These are phyloP conservation scores for Isoetes engelmannii DNA, from an alignment of 83 land plant species.

Conservation along the genomic window DNA sequence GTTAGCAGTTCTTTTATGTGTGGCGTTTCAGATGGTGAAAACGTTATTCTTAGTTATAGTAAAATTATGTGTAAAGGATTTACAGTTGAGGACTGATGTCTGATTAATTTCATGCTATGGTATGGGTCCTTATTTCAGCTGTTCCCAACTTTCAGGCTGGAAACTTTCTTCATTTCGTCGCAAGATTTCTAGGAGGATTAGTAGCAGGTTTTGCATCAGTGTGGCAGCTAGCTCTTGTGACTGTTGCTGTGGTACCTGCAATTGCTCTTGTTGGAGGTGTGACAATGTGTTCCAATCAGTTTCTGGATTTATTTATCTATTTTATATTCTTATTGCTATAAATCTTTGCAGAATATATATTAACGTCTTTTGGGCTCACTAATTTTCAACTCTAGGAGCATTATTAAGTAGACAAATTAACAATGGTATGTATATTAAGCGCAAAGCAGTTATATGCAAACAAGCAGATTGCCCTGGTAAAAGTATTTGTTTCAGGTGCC, in stretches of 20 bases:
- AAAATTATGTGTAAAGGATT: no score
- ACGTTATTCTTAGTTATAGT: not conserved
- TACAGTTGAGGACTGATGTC: not conserved
- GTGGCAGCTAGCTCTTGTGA: constrained; percentile 10
- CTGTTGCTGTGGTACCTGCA: constrained; percentile 11
- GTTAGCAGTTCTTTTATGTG: no score
- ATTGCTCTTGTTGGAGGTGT: constrained; percentile 12
- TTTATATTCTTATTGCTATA: no score
- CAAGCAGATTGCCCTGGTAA: no score
- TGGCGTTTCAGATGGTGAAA: not conserved
- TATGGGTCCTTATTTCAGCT: no score
- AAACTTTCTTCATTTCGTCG: not conserved
- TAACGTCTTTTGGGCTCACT: no score
- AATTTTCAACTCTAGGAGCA: no score
- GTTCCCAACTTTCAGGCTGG: constrained; percentile 1
- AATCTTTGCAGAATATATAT: no score
- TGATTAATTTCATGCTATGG: not conserved
- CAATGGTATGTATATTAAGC: not conserved
- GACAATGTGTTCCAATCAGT: no score
- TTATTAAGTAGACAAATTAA: not conserved
- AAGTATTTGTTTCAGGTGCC: not conserved
- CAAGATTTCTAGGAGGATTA: constrained; percentile 12
- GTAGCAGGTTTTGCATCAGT: constrained; percentile 11
- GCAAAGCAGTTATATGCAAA: not conserved
- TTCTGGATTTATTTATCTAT: no score